phyloP scores from a whole-genome alignment of 139 green algal species.

The Klebsormidium nitens region DNA sequence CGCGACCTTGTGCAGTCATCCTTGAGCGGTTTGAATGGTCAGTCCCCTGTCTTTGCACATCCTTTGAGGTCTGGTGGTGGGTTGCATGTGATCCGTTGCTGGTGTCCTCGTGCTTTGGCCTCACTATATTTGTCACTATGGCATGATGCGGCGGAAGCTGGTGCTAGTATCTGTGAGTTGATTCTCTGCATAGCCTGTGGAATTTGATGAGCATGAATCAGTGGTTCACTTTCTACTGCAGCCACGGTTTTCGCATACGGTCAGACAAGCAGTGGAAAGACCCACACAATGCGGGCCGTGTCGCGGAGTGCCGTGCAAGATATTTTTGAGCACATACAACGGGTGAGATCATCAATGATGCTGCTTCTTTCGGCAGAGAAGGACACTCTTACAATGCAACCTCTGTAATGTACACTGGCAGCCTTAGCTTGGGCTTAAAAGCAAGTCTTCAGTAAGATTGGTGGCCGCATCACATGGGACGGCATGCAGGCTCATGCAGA shows the following conservation, averaged over 20 bases:
- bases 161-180: neutral
- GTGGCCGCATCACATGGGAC: no score
- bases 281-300: constrained; percentile 81
- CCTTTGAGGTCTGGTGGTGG: neutral
- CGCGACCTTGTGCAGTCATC: constrained; percentile 28
- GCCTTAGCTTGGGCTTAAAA: no score
- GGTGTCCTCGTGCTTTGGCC: neutral
- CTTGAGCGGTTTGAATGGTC: constrained; percentile 35
- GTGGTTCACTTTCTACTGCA: constrained; percentile 47
- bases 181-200: neutral
- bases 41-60: neutral
- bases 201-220: no score
- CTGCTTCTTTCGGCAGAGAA: no score
- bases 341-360: no score
- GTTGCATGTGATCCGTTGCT: neutral
- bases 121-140: neutral
- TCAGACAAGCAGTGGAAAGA: constrained; percentile 93
- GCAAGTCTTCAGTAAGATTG: no score
- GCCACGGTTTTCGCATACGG: constrained; percentile 95
- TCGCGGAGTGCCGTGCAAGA: constrained; percentile 23
- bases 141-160: neutral
- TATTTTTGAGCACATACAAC: constrained; percentile 38
- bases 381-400: no score
- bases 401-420: no score
- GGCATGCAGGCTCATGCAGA: no score